Evolutionary conservation across 1,284 basidiomycete genomes (phyloP).

Genomic region (Cryptococcus sp.): DNA sequence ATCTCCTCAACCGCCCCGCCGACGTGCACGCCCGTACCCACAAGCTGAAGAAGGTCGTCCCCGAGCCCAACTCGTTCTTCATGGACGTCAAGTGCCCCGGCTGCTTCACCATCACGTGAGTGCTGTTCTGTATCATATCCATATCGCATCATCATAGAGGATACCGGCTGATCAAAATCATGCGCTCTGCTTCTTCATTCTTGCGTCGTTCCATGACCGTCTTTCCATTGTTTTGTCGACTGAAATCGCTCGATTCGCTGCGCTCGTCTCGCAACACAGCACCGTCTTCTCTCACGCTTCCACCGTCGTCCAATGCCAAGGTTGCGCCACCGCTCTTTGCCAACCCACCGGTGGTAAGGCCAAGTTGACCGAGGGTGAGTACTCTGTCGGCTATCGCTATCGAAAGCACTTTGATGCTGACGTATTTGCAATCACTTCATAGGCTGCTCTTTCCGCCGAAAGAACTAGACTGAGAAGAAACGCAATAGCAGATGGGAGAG

Average conservation of each 20-base stretch:
- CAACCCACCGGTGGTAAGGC: slow-evolving; percentile 99
- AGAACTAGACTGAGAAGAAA: slow-evolving; percentile 46
- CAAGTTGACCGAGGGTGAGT: slow-evolving; percentile 93
- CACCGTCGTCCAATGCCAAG: slow-evolving; percentile 67
- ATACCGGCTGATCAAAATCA: background rate
- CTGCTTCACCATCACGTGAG: slow-evolving; percentile 58
- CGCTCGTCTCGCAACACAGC: slow-evolving; percentile 16
- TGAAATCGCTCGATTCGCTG: background rate
- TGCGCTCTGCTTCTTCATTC: background rate
- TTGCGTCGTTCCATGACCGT: background rate
- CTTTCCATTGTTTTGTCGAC: background rate
- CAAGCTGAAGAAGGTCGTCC: slow-evolving; percentile 99
- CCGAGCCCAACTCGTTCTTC: slow-evolving; percentile 97
- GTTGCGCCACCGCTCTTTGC: slow-evolving; percentile 93
- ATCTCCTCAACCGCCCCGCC: slow-evolving; percentile 93
- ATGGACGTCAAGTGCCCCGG: slow-evolving; percentile 99
- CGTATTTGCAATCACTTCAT: slow-evolving; percentile 17
- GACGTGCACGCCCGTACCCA: slow-evolving; percentile 86
- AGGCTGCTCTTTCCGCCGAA: slow-evolving; percentile 57
- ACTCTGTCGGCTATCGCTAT: background rate
- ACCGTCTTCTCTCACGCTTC: slow-evolving; percentile 57
- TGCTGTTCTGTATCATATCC: slow-evolving; percentile 4
- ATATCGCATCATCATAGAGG: background rate
- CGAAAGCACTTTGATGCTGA: slow-evolving; percentile 3
- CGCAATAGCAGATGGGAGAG: background rate